Base-by-base conservation (phyloP, 2,329 filamentous ascomycete genomes). In the Paecilomyces fulvus region DNA sequence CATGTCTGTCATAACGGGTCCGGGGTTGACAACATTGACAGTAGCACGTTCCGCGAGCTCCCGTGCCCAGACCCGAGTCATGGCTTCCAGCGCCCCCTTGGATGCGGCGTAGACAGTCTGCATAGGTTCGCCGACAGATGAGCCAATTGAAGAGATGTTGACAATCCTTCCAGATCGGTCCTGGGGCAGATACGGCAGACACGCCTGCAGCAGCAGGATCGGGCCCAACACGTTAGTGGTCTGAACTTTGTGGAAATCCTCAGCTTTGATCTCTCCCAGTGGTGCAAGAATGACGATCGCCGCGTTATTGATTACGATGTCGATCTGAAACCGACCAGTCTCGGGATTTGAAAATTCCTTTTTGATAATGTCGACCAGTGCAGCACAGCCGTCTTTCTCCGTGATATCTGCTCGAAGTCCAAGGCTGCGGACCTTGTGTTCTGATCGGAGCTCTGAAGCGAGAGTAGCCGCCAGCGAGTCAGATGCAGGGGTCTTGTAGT, bases 301-400 rank as follows among this genome's bases (percentile, higher is more conserved):
- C 30, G 91, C 90, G 71, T 95, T 95, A 80, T 95, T 95, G 77
- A 95, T 77, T 53, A 95, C 77, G 59, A 95, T 89, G 73, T 95
- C 89, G 66, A 95, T 80, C 65, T 86, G 83, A 69, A 90, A 83
- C 55, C 77, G 33, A 37, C 76, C 58, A 73, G 67, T 5, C 62
- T 64, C 1, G 52, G 65, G 57, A 61, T 55, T 20, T 79, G 68
- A 72, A 88, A 85, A 66, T 84, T 77, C 60, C 83, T 77, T 63
- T 82, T 79, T 0, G 79, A 14, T 78, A 23, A 76, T 73, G 62
- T 91, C 72, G 54, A 90, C 79, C 48, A 80, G 60, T 1, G 64
- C 74, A 5, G 79, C 75, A 1, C 86, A 83, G 1, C 85, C 85
- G 5, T 78, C 78, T 31, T 83, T 77, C 1, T 80, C 79, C 61